These are phyloP conservation scores for Nymphaea colorata DNA, from an alignment of 164 flowering plant genomes.

Conservation along the genomic window DNA sequence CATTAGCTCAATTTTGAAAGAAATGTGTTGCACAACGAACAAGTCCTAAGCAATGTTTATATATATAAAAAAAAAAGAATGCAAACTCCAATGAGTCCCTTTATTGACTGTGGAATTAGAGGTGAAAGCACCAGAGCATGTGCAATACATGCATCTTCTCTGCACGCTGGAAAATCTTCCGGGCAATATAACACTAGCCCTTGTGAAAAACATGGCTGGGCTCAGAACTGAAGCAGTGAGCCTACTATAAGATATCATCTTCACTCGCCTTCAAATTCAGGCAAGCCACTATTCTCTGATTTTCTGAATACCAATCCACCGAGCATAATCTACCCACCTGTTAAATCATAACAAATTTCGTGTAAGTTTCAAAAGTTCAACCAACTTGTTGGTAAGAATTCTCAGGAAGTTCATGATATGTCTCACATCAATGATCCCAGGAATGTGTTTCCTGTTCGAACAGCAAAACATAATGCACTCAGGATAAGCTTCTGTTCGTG, in stretches of 20 bases:
- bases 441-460: slow-evolving; percentile 91
- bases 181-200: not conserved
- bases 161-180: not conserved
- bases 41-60: not conserved
- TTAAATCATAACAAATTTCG: slow-evolving; percentile 6
- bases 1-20: not conserved
- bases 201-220: not conserved
- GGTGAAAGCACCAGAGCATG: not conserved
- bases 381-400: not conserved
- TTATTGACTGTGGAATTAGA: not conserved
- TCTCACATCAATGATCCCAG: slow-evolving; percentile 92
- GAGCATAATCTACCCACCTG: slow-evolving; percentile 99
- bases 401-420: not conserved
- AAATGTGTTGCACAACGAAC: not conserved
- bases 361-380: not conserved
- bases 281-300: slow-evolving; percentile 21
- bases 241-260: not conserved
- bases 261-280: not conserved
- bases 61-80: too few relatives aligned
- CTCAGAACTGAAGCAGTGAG: not conserved
- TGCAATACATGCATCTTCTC: not conserved
- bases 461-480: slow-evolving; percentile 84
- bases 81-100: not conserved
- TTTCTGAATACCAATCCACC: slow-evolving; percentile 78
- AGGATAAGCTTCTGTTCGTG: slow-evolving; percentile 74